Conservation (phyloP, 768 basidiomycete species). For the Boletus tylopilopsis region DNA sequence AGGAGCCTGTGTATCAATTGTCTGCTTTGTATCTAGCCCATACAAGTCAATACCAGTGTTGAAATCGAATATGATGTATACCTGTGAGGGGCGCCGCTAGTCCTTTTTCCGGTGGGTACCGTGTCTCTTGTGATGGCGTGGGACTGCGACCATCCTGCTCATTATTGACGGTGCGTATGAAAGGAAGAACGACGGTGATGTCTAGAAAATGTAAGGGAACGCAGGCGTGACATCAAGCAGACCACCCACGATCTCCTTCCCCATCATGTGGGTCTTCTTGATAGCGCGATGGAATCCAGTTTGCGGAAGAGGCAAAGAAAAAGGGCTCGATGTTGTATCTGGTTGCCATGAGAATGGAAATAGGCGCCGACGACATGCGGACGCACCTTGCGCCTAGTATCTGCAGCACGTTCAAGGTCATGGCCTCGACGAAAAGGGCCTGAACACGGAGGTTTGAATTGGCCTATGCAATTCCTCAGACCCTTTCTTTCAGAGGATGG, state of each 20-base stretch:
- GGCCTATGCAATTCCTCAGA: slow-evolving; percentile 13
- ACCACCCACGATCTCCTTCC: slow-evolving; percentile 37
- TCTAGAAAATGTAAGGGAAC: slow-evolving; percentile 25
- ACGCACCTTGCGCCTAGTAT: slow-evolving; percentile 38
- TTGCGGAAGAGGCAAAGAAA: slow-evolving; percentile 41
- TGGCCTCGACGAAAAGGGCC: slow-evolving; percentile 36
- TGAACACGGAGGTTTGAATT: slow-evolving; percentile 26
- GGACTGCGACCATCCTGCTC: slow-evolving; percentile 6
- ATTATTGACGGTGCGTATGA: slow-evolving; percentile 38
- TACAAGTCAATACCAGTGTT: neutral
- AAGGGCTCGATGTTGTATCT: slow-evolving; percentile 43
- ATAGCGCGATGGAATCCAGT: slow-evolving; percentile 42
- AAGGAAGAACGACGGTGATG: slow-evolving; percentile 42
- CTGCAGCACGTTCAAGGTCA: slow-evolving; percentile 30
- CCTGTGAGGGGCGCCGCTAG: slow-evolving; percentile 11
- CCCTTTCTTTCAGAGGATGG: neutral
- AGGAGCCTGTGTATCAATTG: slow-evolving; percentile 35
- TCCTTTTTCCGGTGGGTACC: slow-evolving; percentile 1
- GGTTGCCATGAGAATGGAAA: neutral
- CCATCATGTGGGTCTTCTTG: slow-evolving; percentile 31
- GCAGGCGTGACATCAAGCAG: neutral
- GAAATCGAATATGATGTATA: slow-evolving; percentile 1
- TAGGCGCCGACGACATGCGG: neutral
- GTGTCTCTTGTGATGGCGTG: slow-evolving; percentile 17
- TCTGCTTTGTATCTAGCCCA: slow-evolving; percentile 16